Conservation (phyloP, 768 basidiomycete genomes). For the Cystofilobasidium bisporidii region DNA sequence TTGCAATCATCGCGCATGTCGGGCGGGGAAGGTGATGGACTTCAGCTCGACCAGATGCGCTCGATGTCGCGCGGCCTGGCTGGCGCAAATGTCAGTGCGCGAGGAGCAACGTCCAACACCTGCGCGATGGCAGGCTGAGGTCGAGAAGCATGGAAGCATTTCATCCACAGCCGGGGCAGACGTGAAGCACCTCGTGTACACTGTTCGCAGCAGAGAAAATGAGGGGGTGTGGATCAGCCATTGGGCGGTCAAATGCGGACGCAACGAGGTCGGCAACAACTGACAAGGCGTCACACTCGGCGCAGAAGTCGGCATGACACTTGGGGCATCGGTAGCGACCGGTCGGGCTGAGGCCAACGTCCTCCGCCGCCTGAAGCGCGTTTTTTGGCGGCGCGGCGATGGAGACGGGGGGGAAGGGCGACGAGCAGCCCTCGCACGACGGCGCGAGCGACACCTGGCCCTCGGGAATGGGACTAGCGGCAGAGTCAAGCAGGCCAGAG, state of each 20-base stretch:
- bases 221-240: neutral
- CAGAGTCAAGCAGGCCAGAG: neutral
- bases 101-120: no score
- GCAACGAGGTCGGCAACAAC: neutral
- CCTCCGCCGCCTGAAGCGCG: constrained; percentile 37
- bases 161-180: constrained; percentile 57
- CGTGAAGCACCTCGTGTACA: constrained; percentile 88
- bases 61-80: no score
- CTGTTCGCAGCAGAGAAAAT: constrained; percentile 8
- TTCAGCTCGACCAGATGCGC: no score
- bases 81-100: no score
- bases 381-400: constrained; percentile 25
- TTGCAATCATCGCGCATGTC: no score
- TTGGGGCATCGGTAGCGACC: constrained; percentile 84
- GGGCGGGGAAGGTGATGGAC: no score
- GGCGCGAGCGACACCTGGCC: constrained; percentile 35
- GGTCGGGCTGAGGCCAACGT: constrained; percentile 65
- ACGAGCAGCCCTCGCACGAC: constrained; percentile 69
- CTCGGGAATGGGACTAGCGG: constrained; percentile 10
- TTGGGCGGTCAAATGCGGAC: no score
- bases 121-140: no score
- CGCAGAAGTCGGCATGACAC: constrained; percentile 78
- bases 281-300: constrained; percentile 83
- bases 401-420: constrained; percentile 49
- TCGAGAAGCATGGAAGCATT: no score